Evolutionary conservation across 2,329 filamentous ascomycete species (phyloP), one percentile per base, ranked within the genome.

Genomic region (Pleomassaria siparia): DNA sequence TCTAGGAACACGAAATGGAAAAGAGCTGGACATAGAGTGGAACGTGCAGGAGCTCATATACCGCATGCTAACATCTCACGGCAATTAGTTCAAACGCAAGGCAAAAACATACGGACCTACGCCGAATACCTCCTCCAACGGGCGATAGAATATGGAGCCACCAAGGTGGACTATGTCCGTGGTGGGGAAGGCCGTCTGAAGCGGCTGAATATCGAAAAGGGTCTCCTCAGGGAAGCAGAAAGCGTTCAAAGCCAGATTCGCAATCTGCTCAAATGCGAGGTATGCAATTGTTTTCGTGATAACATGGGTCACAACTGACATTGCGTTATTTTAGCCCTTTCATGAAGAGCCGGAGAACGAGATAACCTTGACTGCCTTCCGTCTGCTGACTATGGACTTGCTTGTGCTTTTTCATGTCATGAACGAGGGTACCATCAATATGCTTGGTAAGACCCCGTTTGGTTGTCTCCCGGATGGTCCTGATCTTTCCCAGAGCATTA

Each of bases 351-450:
- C 88, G 7, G 91, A 96, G 67, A 99, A 97, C 66, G 94, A 99
- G 71, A 97, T 99, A 59, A 95, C 91, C 9, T 81, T 97, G 57
- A 95, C 90, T 9, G 91, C 95, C 22, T 99, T 97, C 67, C 84
- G 94, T 49, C 78, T 99, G 54, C 77, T 99, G 44, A 95, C 95
- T 16, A 79, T 96, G 62, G 94, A 99, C 70, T 78, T 99, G 29
- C 74, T 99, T 51, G 85, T 89, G 12, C 77, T 99, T 45, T 99
- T 96, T 75, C 91, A 95, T 63, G 89, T 94, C 39, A 87, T 96
- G 74, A 99, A 99, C 66, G 91, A 96, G 73, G 94, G 89, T 40
- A 89, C 96, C 66, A 99, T 99, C 74, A 96, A 95, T 71, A 90
- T 99, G 50, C 77, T 99, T 47, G 90, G 92, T 95, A 77, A 56